Percentiles rank a stretch among this genome's conserved stretches.
phyloP scores from a whole-genome alignment of 106 monocot genomes.

The Platanthera zijinensis region DNA sequence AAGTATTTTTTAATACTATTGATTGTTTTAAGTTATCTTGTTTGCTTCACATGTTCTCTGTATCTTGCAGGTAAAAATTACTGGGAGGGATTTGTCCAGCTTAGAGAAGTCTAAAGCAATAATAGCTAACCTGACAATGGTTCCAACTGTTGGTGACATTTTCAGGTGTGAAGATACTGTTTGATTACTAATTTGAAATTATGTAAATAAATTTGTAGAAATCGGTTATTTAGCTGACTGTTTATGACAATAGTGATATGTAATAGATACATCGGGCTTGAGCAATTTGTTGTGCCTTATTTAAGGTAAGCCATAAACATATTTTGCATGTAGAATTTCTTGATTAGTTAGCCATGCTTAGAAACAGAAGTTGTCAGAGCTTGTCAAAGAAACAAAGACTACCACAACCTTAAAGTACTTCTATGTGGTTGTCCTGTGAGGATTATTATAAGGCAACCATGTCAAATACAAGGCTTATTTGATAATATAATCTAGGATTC shows the following conservation, averaged over 20 bases:
- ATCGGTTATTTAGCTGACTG: not conserved
- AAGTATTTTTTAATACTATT: not conserved
- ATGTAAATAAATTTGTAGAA: not conserved
- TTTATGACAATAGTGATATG: not conserved
- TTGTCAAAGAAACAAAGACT: not conserved
- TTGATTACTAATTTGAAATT: not conserved
- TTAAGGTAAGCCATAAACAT: not conserved
- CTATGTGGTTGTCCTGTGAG: not conserved
- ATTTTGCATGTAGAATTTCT: not conserved
- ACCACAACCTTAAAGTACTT: not conserved
- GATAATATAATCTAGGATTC: too few species aligned
- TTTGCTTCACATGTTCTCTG: conserved; percentile 6
- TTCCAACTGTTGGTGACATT: conserved; percentile 85
- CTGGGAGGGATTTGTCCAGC: conserved; percentile 68
- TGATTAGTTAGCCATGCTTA: not conserved
- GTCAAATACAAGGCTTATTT: too few species aligned
- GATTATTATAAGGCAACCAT: not conserved
- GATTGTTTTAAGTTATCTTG: not conserved
- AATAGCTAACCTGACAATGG: conserved; percentile 85
- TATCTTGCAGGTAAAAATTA: conserved; percentile 77
- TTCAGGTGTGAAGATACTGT: conserved; percentile 48
- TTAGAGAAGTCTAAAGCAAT: conserved; percentile 92
- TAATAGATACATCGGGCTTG: not conserved
- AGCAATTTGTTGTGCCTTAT: not conserved
- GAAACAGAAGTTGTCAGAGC: not conserved